Conservation (phyloP, 495 filamentous ascomycete genomes). For the Podospora pseudoanserina region DNA sequence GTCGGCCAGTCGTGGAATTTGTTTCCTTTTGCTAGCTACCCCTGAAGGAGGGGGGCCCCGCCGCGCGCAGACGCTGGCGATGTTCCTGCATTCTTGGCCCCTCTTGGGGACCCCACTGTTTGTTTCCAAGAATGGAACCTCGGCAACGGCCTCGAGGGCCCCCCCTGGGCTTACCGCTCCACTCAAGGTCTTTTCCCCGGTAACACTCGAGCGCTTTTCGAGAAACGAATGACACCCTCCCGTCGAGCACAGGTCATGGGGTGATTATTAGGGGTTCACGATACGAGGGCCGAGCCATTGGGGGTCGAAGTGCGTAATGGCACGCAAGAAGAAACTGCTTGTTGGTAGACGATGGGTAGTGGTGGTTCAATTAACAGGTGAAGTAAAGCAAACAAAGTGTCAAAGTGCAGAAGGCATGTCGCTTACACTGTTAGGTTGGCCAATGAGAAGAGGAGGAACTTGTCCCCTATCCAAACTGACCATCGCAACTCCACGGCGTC, state of each 20-base stretch:
- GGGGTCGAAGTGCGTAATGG: neutral
- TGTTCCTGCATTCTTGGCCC: neutral
- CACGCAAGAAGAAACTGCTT: neutral
- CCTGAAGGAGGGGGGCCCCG: neutral
- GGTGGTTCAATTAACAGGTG: neutral
- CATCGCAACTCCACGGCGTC: neutral
- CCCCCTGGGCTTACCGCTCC: neutral
- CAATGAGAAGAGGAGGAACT: neutral
- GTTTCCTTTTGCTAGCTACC: neutral
- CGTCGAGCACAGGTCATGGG: neutral
- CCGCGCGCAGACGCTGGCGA: neutral
- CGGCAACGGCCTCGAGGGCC: neutral
- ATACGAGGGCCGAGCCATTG: neutral
- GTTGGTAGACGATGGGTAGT: neutral
- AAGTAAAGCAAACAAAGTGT: neutral
- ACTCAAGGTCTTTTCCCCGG: neutral
- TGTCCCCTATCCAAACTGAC: neutral
- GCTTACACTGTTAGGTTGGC: neutral
- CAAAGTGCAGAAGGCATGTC: neutral
- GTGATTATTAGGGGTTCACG: neutral
- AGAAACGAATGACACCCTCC: neutral
- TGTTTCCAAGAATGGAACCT: conserved; percentile 2
- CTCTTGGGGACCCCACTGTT: neutral
- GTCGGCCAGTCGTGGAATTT: neutral
- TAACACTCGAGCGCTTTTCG: neutral